Base-by-base conservation (phyloP, 2,329 filamentous ascomycete species). In the Talaromyces sp. region DNA sequence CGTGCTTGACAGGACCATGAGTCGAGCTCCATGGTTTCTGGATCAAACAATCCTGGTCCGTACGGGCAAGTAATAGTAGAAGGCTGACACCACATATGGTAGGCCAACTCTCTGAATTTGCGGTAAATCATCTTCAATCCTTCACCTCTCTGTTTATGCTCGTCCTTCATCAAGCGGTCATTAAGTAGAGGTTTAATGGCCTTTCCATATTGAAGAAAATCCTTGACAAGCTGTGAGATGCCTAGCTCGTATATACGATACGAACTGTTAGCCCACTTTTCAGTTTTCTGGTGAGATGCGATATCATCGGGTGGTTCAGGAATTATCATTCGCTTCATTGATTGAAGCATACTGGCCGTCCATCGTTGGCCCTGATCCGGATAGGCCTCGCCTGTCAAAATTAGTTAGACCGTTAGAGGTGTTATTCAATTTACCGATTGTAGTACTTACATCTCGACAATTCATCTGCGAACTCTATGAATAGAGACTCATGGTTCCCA, bases 21-120 rank as follows among this genome's bases (percentile, higher is more conserved):
- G 21, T 57, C 25, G 15, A 57, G 37, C 13, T 52, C 55, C 55
- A 52, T 52, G 5, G 7, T 37, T 0, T 25, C 28, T 11, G 46
- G 37, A 5, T 52, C 25, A 4, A 57, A 57, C 1, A 2, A 3
- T 5, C 19, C 9, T 33, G 19, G 1, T 1, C 3, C 37, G 1
- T 22, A 13, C 7, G 1, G 21, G 5, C 11, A 31, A 1, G 1
- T 7, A 5, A 57, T 17, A 1, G 5, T 28, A 0, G 46, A 51
- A 1, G 55, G 55, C 9, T 52, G 55, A 7, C 36, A 57, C 43
- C 35, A 52, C 55, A 57, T 57, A 31, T 52, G 48, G 6, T 43
- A 57, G 0, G 37, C 46, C 5, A 57, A 2, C 37, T 57, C 55
- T 11, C 55, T 13, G 17, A 52, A 51, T 11, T 37, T 51, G 46